These are phyloP conservation scores for Colletotrichum lini DNA, from an alignment of 2,329 filamentous ascomycete species.

Conservation along the genomic window DNA sequence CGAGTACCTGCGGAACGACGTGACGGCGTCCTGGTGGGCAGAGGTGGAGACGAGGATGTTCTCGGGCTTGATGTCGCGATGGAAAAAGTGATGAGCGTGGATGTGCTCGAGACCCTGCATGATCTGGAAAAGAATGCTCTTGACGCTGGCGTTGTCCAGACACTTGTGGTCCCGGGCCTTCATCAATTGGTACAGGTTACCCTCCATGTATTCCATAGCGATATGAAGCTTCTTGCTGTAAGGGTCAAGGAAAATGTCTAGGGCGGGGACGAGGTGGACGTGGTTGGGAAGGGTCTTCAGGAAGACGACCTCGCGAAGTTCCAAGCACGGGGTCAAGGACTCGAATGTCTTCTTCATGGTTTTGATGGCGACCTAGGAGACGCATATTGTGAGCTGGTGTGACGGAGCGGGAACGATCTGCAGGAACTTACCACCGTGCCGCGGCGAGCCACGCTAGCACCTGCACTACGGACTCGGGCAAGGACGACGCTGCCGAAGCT, in stretches of 20 bases:
- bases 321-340: slow-evolving; percentile 89
- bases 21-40: slow-evolving; percentile 82
- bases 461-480: slow-evolving; percentile 91
- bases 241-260: slow-evolving; percentile 98
- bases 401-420: slow-evolving; percentile 12
- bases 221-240: slow-evolving; percentile 98
- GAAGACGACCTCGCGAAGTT: slow-evolving; percentile 97
- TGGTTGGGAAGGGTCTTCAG: slow-evolving; percentile 89
- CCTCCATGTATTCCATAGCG: slow-evolving; percentile 99
- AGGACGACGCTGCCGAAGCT: slow-evolving; percentile 97
- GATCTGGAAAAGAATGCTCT: slow-evolving; percentile 98
- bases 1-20: slow-evolving; percentile 91
- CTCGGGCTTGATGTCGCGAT: slow-evolving; percentile 98
- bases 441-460: slow-evolving; percentile 87
- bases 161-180: slow-evolving; percentile 97
- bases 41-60: slow-evolving; percentile 98
- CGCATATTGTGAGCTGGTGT: slow-evolving; percentile 20
- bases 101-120: slow-evolving; percentile 97
- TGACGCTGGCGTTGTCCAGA: slow-evolving; percentile 90
- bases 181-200: slow-evolving; percentile 98
- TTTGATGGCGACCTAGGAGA: slow-evolving; percentile 90
- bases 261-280: slow-evolving; percentile 92
- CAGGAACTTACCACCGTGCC: slow-evolving; percentile 85
- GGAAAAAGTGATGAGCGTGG: slow-evolving; percentile 97
- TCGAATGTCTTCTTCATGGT: slow-evolving; percentile 99